Base-by-base conservation (phyloP, 2,329 filamentous ascomycete genomes). In the Fusarium subtropicale region DNA sequence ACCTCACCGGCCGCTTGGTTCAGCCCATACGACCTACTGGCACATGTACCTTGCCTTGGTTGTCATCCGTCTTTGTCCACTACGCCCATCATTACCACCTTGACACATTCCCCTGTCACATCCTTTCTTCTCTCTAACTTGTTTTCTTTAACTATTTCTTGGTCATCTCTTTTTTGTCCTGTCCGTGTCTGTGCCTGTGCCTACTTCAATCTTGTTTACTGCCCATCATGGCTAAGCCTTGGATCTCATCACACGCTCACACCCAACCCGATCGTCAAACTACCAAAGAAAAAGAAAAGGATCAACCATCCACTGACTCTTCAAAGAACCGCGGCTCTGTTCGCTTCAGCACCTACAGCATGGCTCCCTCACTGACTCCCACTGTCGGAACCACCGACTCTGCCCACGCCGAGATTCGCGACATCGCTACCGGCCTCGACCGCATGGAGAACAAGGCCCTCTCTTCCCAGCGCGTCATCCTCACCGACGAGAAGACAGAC, bases 391-490 rank as follows among this genome's bases (percentile, higher is more conserved):
- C 84, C 30, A 84, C 77, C 69, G 86, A 88, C 78, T 87, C 86
- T 45, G 85, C 82, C 48, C 82, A 84, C 50, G 84, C 85, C 72
- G 87, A 88, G 78, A 87, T 89, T 73, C 81, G 81, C 79, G 88
- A 92, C 72, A 93, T 96, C 79, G 91, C 92, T 74, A 88, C 90
- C 65, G 91, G 92, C 63, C 88, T 97, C 69, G 90, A 93, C 75
- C 92, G 94, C 76, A 92, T 97, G 82, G 92, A 97, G 80, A 96
- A 97, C 85, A 93, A 93, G 81, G 92, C 91, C 50, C 89, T 97
- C 30, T 84, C 88, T 73, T 88, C 91, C 75, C 94, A 97, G 83
- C 91, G 94, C 28, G 78, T 80, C 42, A 85, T 89, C 59, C 88
- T 94, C 68, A 91, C 85, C 77, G 88, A 91, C 68, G 90, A 95